Evolutionary conservation across 108 stramenopile genomes (phyloP).

Genomic region (Skeletonema menzelii): DNA sequence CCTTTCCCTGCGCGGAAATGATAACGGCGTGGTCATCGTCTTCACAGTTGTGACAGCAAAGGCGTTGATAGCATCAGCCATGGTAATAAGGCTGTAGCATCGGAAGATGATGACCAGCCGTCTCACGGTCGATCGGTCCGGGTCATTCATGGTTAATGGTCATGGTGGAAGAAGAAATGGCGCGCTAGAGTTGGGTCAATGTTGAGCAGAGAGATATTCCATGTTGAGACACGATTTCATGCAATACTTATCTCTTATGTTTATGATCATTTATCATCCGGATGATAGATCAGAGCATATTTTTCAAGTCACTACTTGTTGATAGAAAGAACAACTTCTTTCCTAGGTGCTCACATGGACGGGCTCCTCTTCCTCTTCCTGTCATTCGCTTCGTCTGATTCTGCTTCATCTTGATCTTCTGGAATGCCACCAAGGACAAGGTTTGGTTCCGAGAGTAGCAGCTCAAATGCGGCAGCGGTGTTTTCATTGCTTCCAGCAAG

Average conservation of each 20-base stretch:
- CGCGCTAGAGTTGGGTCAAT: no score
- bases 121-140: no score
- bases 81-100: no score
- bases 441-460: conserved; percentile 1
- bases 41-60: no score
- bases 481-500: conserved; percentile 5
- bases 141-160: no score
- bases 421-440: conserved; percentile 9
- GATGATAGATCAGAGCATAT: not conserved
- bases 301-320: not conserved
- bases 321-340: no score
- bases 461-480: not conserved
- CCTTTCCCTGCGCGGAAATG: not conserved
- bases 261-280: not conserved
- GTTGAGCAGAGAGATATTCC: no score
- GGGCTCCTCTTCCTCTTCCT: conserved; percentile 12
- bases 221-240: no score
- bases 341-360: not conserved
- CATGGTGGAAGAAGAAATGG: no score
- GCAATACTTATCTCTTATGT: no score
- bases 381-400: not conserved
- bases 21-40: not conserved
- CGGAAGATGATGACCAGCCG: no score
- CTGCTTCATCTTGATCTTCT: not conserved
- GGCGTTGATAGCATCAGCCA: no score